Percentiles rank a stretch among this genome's conserved stretches.
Conservation (phyloP, 345 rosid genomes). For the Eucalyptus pauciflora region DNA sequence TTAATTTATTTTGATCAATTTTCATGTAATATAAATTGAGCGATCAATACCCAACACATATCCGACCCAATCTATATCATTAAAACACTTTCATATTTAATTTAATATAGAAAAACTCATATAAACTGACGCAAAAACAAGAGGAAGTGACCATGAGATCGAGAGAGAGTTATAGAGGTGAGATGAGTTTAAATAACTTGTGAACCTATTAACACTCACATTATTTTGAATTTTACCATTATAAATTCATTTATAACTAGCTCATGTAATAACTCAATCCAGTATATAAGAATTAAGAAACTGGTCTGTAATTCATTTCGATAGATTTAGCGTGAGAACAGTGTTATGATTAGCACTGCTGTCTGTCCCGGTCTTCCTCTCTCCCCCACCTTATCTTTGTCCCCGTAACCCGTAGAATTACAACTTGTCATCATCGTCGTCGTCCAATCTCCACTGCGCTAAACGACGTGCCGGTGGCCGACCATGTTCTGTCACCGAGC, state of each 20-base stretch:
- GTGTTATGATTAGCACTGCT: background rate
- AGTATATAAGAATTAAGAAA: no score
- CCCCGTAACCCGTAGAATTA: background rate
- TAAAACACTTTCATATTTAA: no score
- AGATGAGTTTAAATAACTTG: no score
- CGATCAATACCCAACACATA: accelerated
- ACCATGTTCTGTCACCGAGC: background rate
- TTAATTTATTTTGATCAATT: no score
- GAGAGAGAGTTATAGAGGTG: accelerated
- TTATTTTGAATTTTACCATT: no score
- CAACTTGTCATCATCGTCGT: background rate
- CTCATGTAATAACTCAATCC: no score
- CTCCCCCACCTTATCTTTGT: background rate
- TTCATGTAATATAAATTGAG: no score
- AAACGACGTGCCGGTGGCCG: background rate
- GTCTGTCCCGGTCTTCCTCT: background rate
- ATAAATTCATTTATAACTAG: no score
- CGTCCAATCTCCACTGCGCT: background rate
- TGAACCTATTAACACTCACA: accelerated
- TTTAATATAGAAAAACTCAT: no score
- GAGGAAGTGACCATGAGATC: accelerated
- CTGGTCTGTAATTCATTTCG: no score
- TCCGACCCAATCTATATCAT: accelerated
- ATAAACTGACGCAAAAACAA: accelerated
- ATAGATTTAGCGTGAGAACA: no score